These are phyloP conservation scores for Lecanicillium sp. DNA, from an alignment of 2,329 filamentous ascomycete species.

Conservation along the genomic window DNA sequence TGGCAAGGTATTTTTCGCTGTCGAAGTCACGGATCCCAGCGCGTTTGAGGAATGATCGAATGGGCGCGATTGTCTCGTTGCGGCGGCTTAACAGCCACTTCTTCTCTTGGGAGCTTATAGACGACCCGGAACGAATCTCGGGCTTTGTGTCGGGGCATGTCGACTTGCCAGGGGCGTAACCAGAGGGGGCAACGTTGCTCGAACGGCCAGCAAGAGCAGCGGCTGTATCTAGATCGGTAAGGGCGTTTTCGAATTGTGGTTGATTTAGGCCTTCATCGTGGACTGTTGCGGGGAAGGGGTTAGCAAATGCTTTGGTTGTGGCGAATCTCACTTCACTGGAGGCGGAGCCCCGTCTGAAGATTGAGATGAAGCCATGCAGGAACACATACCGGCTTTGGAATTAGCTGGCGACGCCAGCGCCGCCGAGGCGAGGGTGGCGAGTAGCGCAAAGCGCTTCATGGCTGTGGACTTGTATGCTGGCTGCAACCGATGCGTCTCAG, in stretches of 20 bases:
- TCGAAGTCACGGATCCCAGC: constrained; percentile 66
- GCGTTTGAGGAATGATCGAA: constrained; percentile 60
- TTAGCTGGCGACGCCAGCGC: no score
- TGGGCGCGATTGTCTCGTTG: constrained; percentile 59
- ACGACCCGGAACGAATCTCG: constrained; percentile 6
- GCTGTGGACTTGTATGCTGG: no score
- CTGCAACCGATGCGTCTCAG: no score
- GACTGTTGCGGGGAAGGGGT: no score
- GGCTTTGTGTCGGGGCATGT: constrained; percentile 6
- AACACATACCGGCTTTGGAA: no score
- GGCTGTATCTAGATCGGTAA: no score
- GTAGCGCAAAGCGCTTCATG: no score
- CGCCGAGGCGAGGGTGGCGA: no score
- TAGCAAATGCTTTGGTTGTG: no score
- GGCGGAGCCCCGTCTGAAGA: no score
- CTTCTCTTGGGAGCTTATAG: constrained; percentile 6
- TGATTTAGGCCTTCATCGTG: not conserved
- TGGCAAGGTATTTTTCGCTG: constrained; percentile 57
- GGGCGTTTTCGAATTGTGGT: not conserved
- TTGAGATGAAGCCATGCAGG: no score
- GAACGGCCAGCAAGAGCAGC: constrained; percentile 2
- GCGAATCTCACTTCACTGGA: no score
- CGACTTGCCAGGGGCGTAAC: constrained; percentile 1
- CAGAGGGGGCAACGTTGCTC: constrained; percentile 4
- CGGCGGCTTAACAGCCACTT: constrained; percentile 61